Base-by-base conservation (phyloP, 257 asterid genomes). In the Capsicum pubescens region DNA sequence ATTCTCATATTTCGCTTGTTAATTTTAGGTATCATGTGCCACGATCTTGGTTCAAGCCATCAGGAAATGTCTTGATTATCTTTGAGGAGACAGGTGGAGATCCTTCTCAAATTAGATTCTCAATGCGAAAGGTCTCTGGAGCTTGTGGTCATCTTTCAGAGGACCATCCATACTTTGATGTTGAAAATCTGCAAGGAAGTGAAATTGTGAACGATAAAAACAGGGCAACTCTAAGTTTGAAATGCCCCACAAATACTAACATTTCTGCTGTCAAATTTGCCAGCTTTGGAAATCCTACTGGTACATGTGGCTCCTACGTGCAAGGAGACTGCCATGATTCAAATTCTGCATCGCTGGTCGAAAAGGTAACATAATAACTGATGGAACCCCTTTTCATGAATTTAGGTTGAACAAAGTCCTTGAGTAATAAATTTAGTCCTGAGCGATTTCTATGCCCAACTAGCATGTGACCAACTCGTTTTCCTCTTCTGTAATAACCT, bases 61-160 rank as follows among this genome's bases (percentile, higher is more conserved):
- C 98, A 11, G 97, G 91, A 76, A 95, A 95, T 82, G 59, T 90
- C 32, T 87, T 95, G 87, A 96, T 95, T 89, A 90, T 95, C 67
- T 92, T 95, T 84, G 99, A 95, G 90, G 99, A 95, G 81, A 90
- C 87, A 86, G 99, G 98, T 16, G 98, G 99, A 77, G 92, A 93
- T 88, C 98, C 97, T 36, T 89, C 93, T 56, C 79, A 90, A 86
- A 88, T 95, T 56, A 91, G 83, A 60, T 92, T 95, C 88, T 87
- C 98, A 13, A 84, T 55, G 50, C 92, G 98, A 56, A 91, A 90
- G 88, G 85, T 88, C 79, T 87, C 92, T 6, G 87, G 87, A 54
- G 84, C 86, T 64, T 94, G 97, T 16, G 87, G 87, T 55, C 91
- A 90, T 57, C 59, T 91, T 68, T 87, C 94, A n/a, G 95, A 91